Percentiles rank a stretch among this genome's conserved stretches.
Conservation (phyloP, 2,329 filamentous ascomycete genomes). For the Arthroderma uncinatum region DNA sequence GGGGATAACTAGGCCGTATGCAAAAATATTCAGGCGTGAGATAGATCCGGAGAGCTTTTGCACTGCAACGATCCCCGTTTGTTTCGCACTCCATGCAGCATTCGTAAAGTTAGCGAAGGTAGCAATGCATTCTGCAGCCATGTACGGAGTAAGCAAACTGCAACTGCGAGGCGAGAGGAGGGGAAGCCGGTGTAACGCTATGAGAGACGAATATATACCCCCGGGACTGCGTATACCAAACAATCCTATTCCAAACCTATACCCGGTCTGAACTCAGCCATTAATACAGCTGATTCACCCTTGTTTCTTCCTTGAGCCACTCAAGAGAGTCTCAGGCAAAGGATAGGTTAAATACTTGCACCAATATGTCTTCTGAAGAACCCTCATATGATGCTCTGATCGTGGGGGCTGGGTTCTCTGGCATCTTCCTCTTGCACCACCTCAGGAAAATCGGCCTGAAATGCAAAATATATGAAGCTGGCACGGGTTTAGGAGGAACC, state of each 20-base stretch:
- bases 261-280: too few relatives aligned
- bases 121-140: neutral
- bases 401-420: slow-evolving; percentile 27
- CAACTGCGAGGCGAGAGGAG: neutral
- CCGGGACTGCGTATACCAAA: neutral
- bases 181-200: neutral
- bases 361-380: neutral
- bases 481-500: slow-evolving; percentile 41
- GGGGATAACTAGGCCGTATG: neutral
- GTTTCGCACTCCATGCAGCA: neutral
- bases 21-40: neutral
- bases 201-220: neutral
- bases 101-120: neutral
- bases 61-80: neutral
- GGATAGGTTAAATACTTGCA: neutral
- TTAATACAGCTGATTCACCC: neutral
- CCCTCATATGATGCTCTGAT: slow-evolving; percentile 18
- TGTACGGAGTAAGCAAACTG: neutral
- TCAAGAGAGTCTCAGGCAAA: neutral
- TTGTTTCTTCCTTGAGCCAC: neutral
- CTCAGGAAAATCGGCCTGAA: slow-evolving; percentile 42
- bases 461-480: slow-evolving; percentile 43
- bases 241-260: neutral
- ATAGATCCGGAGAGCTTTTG: neutral
- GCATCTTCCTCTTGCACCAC: slow-evolving; percentile 43